These are phyloP conservation scores for Chlorella sp. DNA, from an alignment of 139 green algal genomes.

Conservation along the genomic window DNA sequence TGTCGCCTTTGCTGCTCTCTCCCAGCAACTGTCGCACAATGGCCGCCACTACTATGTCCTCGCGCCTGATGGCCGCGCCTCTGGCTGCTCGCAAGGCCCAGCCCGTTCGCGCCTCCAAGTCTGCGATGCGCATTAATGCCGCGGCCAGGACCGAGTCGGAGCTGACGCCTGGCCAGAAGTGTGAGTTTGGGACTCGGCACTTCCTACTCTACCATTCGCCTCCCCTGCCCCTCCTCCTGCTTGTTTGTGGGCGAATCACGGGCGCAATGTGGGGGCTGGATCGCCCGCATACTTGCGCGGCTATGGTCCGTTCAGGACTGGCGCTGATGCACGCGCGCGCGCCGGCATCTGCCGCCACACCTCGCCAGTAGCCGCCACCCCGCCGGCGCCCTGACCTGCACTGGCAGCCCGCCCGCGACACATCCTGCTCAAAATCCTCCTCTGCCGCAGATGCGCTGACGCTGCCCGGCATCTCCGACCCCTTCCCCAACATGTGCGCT, in stretches of 20 bases:
- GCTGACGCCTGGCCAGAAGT: background rate
- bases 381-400: background rate
- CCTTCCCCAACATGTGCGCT: conserved; percentile 45
- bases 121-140: too few species aligned
- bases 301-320: background rate
- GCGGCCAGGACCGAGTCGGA: too few species aligned
- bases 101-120: too few species aligned
- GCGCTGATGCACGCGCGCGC: background rate
- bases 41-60: too few species aligned
- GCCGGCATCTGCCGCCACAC: background rate
- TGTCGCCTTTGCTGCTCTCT: too few species aligned
- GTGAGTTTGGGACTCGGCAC: background rate
- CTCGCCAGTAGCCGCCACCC: background rate
- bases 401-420: background rate
- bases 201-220: background rate
- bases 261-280: background rate
- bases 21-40: too few species aligned
- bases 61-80: too few species aligned
- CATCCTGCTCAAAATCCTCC: background rate
- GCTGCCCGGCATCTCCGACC: conserved; percentile 58
- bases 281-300: background rate
- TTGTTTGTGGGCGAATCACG: background rate
- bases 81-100: too few species aligned
- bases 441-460: conserved; percentile 51
- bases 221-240: background rate